These are phyloP conservation scores for Scortechinia acanthostroma DNA, from an alignment of 2,329 filamentous ascomycete genomes.

Conservation along the genomic window DNA sequence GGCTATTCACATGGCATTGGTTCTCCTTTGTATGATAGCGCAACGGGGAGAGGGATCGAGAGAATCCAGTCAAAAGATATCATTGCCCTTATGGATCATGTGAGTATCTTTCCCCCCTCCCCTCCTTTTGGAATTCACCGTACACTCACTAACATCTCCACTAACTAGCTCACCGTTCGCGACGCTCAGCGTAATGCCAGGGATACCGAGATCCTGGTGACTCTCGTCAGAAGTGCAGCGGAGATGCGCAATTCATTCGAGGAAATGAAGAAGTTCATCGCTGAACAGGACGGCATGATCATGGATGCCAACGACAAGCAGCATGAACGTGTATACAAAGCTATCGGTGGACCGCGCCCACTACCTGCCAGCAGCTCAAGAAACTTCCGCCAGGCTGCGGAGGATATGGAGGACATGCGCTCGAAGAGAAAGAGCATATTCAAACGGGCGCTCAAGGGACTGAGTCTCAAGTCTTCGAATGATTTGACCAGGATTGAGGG, in stretches of 20 bases:
- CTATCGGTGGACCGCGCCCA: conserved; percentile 54
- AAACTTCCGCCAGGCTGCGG: neutral
- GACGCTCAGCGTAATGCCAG: conserved; percentile 66
- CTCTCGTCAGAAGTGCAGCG: conserved; percentile 60
- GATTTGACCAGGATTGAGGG: conserved; percentile 54
- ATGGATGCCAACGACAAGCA: conserved; percentile 53
- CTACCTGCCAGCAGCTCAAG: conserved; percentile 36
- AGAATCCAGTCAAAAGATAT: conserved; percentile 65
- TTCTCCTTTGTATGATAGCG: conserved; percentile 59
- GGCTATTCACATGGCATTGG: conserved; percentile 60
- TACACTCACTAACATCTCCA: conserved; percentile 1
- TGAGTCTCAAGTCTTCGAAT: conserved; percentile 54
- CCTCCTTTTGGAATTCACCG: neutral
- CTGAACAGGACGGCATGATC: conserved; percentile 54
- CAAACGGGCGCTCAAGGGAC: conserved; percentile 55
- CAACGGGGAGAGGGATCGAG: conserved; percentile 58
- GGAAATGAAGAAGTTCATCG: conserved; percentile 63
- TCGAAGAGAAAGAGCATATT: conserved; percentile 60
- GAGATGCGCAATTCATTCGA: conserved; percentile 68
- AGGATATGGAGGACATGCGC: conserved; percentile 10
- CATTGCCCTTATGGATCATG: conserved; percentile 65
- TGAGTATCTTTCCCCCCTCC: conserved; percentile 17
- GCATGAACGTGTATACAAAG: conserved; percentile 50
- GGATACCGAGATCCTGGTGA: conserved; percentile 65
- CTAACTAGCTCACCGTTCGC: conserved; percentile 60